These are phyloP conservation scores for Tephrocybe sp. DNA, from an alignment of 768 basidiomycete species.

Conservation along the genomic window DNA sequence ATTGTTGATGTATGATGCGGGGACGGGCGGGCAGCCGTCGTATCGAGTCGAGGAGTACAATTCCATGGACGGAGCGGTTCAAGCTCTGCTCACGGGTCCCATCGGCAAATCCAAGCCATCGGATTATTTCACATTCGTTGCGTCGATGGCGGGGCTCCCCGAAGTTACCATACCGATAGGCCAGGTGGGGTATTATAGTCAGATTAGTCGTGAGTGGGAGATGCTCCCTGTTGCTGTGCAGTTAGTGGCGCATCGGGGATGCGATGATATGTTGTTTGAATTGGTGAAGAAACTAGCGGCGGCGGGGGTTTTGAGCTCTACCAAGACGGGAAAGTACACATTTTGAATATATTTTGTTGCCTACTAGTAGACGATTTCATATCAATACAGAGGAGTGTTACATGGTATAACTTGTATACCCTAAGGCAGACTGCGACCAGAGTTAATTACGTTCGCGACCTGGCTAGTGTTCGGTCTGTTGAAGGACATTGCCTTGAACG, in stretches of 20 bases:
- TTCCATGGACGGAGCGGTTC: constrained; percentile 27
- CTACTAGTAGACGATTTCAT: too few species aligned
- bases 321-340: constrained; percentile 24
- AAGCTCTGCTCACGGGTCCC: constrained; percentile 24
- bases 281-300: constrained; percentile 29
- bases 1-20: constrained; percentile 37
- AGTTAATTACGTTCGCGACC: constrained; percentile 74
- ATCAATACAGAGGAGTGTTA: too few species aligned
- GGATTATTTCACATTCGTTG: constrained; percentile 32
- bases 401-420: too few species aligned
- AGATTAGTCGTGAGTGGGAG: constrained; percentile 31
- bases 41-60: constrained; percentile 36
- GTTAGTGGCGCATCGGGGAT: constrained; percentile 33
- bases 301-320: constrained; percentile 22
- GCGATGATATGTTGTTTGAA: constrained; percentile 34
- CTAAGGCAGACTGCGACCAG: constrained; percentile 63
- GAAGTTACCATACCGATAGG: constrained; percentile 38
- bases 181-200: constrained; percentile 34
- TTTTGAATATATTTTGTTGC: constrained; percentile 10
- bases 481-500: constrained; percentile 67
- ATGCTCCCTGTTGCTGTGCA: constrained; percentile 37
- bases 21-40: constrained; percentile 33
- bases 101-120: constrained; percentile 12
- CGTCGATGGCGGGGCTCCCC: constrained; percentile 38
- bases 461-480: constrained; percentile 79